phyloP scores from a whole-genome alignment of 805 yeast species.

The Metschnikowia baotianmanensis region DNA sequence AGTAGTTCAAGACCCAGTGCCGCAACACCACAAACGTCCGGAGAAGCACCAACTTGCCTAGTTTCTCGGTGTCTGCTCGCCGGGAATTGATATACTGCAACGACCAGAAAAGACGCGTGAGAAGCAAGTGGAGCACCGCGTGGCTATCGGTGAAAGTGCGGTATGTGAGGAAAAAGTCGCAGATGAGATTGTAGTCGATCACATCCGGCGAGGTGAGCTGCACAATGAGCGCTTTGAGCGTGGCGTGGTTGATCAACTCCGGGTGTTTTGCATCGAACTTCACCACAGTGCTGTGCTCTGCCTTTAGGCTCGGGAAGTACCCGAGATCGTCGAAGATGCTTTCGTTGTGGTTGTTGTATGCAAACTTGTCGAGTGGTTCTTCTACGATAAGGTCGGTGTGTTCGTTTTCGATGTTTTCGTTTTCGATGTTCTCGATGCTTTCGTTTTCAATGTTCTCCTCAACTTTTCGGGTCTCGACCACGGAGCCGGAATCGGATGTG shows the following conservation, averaged over 20 bases:
- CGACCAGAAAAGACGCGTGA: constrained; percentile 73
- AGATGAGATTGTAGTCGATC: constrained; percentile 72
- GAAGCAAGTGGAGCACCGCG: constrained; percentile 57
- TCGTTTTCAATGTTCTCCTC: constrained; percentile 37
- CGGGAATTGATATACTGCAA: constrained; percentile 41
- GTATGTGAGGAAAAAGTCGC: constrained; percentile 85
- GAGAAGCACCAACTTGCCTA: constrained; percentile 67
- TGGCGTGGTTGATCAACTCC: constrained; percentile 35
- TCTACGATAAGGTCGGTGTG: neutral
- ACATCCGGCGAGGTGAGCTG: constrained; percentile 69
- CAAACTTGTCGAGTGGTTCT: constrained; percentile 17
- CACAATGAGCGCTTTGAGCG: constrained; percentile 48
- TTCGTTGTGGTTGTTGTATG: constrained; percentile 37
- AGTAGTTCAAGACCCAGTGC: constrained; percentile 88
- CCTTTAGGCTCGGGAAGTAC: constrained; percentile 32
- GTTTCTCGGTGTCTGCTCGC: constrained; percentile 26
- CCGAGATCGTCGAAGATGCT: constrained; percentile 36
- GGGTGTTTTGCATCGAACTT: constrained; percentile 35
- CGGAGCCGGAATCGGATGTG: neutral
- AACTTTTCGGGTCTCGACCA: constrained; percentile 11
- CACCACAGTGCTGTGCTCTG: constrained; percentile 22
- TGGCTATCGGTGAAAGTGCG: constrained; percentile 63
- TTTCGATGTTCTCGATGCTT: too few relatives aligned
- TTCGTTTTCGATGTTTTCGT: too few relatives aligned
- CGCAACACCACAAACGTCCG: constrained; percentile 84